Conservation (phyloP, 306 rosid species). For the Ormosia semicastrata region DNA sequence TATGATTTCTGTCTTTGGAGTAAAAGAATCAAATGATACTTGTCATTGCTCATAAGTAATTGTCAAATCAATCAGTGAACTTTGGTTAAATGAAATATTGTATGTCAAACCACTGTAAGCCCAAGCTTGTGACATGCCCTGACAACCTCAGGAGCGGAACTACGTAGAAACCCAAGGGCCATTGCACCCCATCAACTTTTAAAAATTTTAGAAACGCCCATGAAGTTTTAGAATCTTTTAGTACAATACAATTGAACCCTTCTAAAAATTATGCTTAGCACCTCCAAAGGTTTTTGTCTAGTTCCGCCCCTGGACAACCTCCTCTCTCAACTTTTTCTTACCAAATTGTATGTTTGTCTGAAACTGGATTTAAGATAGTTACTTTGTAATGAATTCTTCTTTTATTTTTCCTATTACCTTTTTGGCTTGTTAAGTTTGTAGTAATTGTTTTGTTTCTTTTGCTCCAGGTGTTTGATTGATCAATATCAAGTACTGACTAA, state of each 20-base stretch:
- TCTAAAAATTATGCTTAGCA: background rate
- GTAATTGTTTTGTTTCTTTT: background rate
- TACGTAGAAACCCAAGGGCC: no score
- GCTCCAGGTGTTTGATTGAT: slow-evolving; percentile 33
- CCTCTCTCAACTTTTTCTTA: background rate
- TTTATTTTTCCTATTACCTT: background rate
- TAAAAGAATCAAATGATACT: background rate
- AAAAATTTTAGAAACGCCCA: background rate
- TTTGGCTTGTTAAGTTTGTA: background rate
- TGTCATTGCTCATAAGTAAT: background rate
- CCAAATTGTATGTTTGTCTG: background rate
- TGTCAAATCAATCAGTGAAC: background rate
- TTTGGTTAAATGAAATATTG: background rate
- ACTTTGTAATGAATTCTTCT: background rate
- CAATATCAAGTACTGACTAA: slow-evolving; percentile 7
- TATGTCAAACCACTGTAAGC: background rate
- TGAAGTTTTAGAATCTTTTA: background rate
- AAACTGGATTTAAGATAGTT: background rate
- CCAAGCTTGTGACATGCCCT: no score
- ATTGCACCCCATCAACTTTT: background rate
- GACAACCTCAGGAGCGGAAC: no score
- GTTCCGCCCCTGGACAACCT: background rate
- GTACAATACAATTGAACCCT: background rate
- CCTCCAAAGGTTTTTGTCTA: background rate
- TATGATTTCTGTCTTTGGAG: background rate